Conservation (phyloP, 176 grass and related monocot genomes). For the Lolium multiflorum region DNA sequence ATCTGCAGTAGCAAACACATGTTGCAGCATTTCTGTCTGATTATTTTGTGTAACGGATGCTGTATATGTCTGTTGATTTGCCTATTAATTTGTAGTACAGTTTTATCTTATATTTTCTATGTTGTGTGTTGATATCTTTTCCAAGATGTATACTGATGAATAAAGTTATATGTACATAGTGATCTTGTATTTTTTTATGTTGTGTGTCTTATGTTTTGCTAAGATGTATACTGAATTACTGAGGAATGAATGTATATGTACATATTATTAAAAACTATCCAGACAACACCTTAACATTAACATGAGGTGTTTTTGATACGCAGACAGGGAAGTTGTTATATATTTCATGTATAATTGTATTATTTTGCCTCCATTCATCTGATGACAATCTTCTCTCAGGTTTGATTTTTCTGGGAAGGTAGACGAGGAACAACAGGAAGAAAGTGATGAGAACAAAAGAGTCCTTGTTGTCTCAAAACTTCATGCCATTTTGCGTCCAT, state of each 20-base stretch:
- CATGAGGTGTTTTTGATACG: background rate
- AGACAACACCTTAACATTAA: background rate
- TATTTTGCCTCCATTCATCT: conserved; percentile 7
- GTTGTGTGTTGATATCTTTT: background rate
- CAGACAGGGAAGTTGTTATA: background rate
- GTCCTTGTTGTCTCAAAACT: conserved; percentile 86
- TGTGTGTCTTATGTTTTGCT: background rate
- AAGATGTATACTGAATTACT: background rate
- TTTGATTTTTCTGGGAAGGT: conserved; percentile 84
- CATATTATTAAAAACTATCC: background rate
- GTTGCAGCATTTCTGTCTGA: background rate
- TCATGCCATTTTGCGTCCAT: conserved; percentile 92
- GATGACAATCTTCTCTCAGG: conserved; percentile 52
- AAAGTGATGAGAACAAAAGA: conserved; percentile 81
- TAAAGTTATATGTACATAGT: conserved; percentile 8
- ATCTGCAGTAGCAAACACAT: background rate
- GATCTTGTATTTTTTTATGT: conserved; percentile 24
- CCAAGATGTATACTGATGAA: background rate
- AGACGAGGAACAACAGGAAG: conserved; percentile 65
- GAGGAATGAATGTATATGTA: conserved; percentile 9
- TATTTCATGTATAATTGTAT: conserved; percentile 13
- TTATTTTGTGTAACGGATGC: background rate
- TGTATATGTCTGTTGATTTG: background rate
- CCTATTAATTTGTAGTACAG: background rate
- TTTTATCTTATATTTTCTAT: conserved; percentile 22